Conservation (phyloP, 805 yeast genomes). For the Lipomyces yamadae region DNA sequence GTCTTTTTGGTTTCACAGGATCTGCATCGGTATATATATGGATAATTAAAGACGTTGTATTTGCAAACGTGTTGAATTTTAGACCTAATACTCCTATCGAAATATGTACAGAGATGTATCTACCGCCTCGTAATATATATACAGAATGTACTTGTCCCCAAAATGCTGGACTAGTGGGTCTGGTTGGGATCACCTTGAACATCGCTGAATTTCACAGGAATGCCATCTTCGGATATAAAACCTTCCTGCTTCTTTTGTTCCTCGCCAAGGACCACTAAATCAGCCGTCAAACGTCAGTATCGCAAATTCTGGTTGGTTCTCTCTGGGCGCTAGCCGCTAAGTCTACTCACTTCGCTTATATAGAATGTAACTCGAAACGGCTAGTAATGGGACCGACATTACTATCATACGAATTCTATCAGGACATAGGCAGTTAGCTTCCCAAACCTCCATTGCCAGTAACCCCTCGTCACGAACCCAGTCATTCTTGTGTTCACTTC, state of each 20-base stretch:
- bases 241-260: constrained; percentile 31
- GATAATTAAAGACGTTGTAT: neutral
- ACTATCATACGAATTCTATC: constrained; percentile 25
- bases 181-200: constrained; percentile 19
- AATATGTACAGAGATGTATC: neutral
- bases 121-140: neutral
- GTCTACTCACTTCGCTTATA: constrained; percentile 31
- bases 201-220: constrained; percentile 20
- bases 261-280: constrained; percentile 30
- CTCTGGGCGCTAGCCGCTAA: too few relatives aligned
- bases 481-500: neutral
- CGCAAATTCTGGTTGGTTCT: neutral
- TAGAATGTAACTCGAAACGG: constrained; percentile 22
- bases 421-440: constrained; percentile 5
- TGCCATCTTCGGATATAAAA: constrained; percentile 29
- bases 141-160: too few relatives aligned
- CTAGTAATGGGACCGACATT: constrained; percentile 33
- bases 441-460: constrained; percentile 8
- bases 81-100: neutral
- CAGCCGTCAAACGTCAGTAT: neutral
- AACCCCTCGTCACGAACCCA: neutral
- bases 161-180: neutral
- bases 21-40: neutral
- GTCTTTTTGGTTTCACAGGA: neutral
- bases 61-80: neutral